Percentiles rank a stretch among this genome's conserved stretches.
These are phyloP conservation scores for Botrytis deweyae DNA, from an alignment of 2,329 filamentous ascomycete genomes.

Conservation along the genomic window DNA sequence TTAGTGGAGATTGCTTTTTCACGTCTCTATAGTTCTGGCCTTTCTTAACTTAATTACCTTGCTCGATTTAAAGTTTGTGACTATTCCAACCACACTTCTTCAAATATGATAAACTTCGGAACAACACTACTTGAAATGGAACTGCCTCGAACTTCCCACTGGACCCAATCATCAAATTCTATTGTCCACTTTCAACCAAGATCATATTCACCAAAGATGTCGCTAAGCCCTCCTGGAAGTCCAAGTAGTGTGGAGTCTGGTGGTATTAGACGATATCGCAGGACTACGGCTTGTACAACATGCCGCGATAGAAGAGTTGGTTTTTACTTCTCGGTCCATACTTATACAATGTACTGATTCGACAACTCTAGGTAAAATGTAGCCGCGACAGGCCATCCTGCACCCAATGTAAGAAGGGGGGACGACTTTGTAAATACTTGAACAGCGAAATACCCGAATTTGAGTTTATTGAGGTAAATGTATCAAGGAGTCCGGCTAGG, in stretches of 20 bases:
- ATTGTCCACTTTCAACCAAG: neutral
- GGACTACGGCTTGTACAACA: slow-evolving; percentile 13
- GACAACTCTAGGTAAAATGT: slow-evolving; percentile 8
- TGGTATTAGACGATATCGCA: slow-evolving; percentile 14
- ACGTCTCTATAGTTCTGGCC: neutral
- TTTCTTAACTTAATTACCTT: neutral
- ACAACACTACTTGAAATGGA: neutral
- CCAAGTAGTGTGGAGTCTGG: neutral
- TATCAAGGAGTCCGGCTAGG: neutral
- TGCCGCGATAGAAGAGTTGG: slow-evolving; percentile 15
- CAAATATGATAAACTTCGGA: neutral
- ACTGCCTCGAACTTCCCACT: neutral
- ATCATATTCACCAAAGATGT: neutral
- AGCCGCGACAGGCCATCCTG: slow-evolving; percentile 13
- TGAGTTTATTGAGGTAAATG: slow-evolving; percentile 11
- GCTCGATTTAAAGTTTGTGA: no score
- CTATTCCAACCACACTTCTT: neutral
- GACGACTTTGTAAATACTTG: slow-evolving; percentile 14
- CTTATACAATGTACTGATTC: neutral
- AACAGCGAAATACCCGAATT: slow-evolving; percentile 18
- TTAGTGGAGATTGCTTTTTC: neutral
- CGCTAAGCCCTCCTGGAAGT: neutral
- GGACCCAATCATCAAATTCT: neutral
- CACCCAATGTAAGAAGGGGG: slow-evolving; percentile 1
- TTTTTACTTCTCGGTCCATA: neutral